Evolutionary conservation across 2,329 filamentous ascomycete species (phyloP).

Genomic region (Didymella keratinophila): DNA sequence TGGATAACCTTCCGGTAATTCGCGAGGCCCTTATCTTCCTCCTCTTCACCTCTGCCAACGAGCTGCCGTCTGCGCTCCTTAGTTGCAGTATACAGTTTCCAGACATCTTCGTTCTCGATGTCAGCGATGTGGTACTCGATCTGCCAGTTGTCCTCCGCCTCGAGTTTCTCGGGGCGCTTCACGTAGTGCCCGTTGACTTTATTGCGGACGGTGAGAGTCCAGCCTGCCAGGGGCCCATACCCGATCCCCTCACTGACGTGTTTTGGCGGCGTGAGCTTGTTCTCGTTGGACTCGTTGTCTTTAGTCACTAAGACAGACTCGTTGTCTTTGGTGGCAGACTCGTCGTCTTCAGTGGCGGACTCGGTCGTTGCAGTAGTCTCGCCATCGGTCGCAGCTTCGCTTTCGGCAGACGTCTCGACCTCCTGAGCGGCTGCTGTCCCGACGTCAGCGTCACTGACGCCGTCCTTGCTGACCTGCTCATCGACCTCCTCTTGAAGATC

Average conservation of each 20-base stretch:
- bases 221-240: conserved; percentile 64
- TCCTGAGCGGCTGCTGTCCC: conserved; percentile 2
- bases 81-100: conserved; percentile 47
- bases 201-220: conserved; percentile 77
- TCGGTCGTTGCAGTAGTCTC: background rate
- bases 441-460: conserved; percentile 12
- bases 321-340: background rate
- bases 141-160: conserved; percentile 65
- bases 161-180: conserved; percentile 64
- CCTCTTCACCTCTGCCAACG: conserved; percentile 50
- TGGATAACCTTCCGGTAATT: conserved; percentile 58
- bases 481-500: conserved; percentile 44
- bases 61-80: conserved; percentile 64
- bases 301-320: background rate
- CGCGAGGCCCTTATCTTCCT: conserved; percentile 46
- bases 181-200: conserved; percentile 72
- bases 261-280: background rate
- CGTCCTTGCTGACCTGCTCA: conserved; percentile 42
- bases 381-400: background rate
- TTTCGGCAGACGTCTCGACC: background rate
- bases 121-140: conserved; percentile 82
- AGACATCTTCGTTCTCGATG: conserved; percentile 32
- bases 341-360: conserved; percentile 19
- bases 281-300: conserved; percentile 22
- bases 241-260: background rate